phyloP scores from a whole-genome alignment of 2,329 filamentous ascomycete species.

The Ceratocystis colombiana region DNA sequence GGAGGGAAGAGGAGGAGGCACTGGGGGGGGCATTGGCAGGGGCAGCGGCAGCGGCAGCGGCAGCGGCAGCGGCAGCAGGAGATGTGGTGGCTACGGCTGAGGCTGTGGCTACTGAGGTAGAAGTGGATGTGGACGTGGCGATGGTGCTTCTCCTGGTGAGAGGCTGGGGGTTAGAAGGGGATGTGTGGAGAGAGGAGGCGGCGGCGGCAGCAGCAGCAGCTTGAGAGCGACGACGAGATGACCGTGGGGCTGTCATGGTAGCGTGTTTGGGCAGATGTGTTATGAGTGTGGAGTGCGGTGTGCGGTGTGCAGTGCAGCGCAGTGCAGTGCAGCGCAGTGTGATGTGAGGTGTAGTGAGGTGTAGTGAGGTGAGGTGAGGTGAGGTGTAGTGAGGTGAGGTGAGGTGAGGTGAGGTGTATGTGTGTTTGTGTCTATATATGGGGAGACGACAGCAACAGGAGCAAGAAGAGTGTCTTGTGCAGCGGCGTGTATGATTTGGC shows the following conservation, averaged over 20 bases:
- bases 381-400: too few species aligned
- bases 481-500: not conserved
- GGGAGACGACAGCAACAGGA: too few species aligned
- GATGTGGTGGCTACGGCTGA: not conserved
- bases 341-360: too few species aligned
- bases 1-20: slow-evolving; percentile 5
- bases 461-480: too few species aligned
- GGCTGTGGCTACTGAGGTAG: not conserved
- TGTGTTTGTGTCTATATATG: too few species aligned
- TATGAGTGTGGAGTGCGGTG: not conserved
- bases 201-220: slow-evolving; percentile 13
- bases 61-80: slow-evolving; percentile 6
- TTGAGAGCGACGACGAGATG: slow-evolving; percentile 17
- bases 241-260: slow-evolving; percentile 16
- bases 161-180: slow-evolving; percentile 1
- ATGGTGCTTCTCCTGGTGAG: slow-evolving; percentile 6
- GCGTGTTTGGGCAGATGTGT: not conserved
- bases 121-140: not conserved
- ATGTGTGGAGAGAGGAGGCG: not conserved
- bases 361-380: too few species aligned
- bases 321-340: too few species aligned
- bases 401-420: too few species aligned
- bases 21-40: not conserved
- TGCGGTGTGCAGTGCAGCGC: too few species aligned
- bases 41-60: not conserved